Evolutionary conservation across 495 filamentous ascomycete genomes (phyloP).

Genomic region (Trichoderma gamsii): DNA sequence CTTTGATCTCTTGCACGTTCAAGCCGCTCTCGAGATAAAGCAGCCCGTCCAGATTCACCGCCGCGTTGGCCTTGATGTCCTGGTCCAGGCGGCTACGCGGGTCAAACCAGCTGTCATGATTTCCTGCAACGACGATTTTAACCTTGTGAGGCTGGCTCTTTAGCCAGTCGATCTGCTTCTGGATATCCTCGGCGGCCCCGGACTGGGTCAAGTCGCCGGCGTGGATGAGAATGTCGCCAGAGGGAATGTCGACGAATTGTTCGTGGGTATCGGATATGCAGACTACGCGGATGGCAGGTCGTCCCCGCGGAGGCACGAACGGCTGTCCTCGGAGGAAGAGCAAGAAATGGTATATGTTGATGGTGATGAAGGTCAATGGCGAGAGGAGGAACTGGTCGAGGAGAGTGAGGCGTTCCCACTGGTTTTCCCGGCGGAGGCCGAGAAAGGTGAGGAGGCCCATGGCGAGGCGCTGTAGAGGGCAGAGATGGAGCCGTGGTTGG

Average conservation of each 20-base stretch:
- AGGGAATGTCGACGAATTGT: constrained; percentile 52
- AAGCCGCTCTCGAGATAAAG: constrained; percentile 47
- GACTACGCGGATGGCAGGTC: constrained; percentile 63
- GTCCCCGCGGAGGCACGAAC: constrained; percentile 44
- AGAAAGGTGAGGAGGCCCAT: constrained; percentile 33
- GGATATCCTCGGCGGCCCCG: constrained; percentile 66
- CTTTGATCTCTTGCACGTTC: constrained; percentile 42
- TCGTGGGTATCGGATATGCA: constrained; percentile 90
- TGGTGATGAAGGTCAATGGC: constrained; percentile 44
- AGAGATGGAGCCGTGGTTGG: background rate
- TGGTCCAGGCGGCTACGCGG: constrained; percentile 34
- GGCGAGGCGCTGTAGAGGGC: background rate
- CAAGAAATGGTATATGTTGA: constrained; percentile 53
- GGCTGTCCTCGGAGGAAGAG: constrained; percentile 58
- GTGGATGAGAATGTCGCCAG: constrained; percentile 83
- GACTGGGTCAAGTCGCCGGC: constrained; percentile 76
- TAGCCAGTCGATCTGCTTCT: constrained; percentile 76
- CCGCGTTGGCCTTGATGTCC: constrained; percentile 28
- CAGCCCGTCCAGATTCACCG: constrained; percentile 41
- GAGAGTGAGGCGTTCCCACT: constrained; percentile 47
- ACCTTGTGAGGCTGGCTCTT: constrained; percentile 60
- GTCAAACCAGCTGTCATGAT: constrained; percentile 84
- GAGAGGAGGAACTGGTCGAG: constrained; percentile 46
- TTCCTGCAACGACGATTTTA: constrained; percentile 83
- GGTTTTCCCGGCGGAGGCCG: constrained; percentile 32